Percentiles rank a stretch among this genome's conserved stretches.
Evolutionary conservation across 2,329 filamentous ascomycete species (phyloP).

Genomic region (Botrytis byssoidea): DNA sequence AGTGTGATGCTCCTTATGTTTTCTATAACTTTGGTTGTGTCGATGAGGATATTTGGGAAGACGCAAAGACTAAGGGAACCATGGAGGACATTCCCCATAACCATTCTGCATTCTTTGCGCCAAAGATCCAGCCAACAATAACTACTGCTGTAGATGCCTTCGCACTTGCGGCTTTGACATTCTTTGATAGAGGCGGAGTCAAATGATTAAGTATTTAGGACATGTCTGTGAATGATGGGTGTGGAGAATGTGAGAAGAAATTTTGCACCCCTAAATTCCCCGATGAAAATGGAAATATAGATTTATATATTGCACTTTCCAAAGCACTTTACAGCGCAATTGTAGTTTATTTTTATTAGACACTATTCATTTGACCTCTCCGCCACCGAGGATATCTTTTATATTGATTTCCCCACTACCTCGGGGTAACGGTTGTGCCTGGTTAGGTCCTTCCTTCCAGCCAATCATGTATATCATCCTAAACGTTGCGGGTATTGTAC

Average conservation of each 20-base stretch:
- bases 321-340: neutral
- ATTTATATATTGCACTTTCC: neutral
- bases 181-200: slow-evolving; percentile 32
- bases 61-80: neutral
- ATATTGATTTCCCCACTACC: slow-evolving; percentile 86
- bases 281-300: neutral
- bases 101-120: slow-evolving; percentile 58
- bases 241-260: neutral
- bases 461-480: slow-evolving; percentile 98
- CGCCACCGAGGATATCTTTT: slow-evolving; percentile 68
- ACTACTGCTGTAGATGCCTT: slow-evolving; percentile 51
- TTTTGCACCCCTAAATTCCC: neutral
- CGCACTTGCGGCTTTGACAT: slow-evolving; percentile 50
- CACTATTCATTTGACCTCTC: slow-evolving; percentile 32
- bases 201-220: neutral
- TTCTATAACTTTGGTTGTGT: neutral
- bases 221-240: neutral
- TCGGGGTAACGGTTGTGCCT: slow-evolving; percentile 75
- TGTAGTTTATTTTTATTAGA: neutral
- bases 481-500: slow-evolving; percentile 82
- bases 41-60: neutral
- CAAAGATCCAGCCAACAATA: slow-evolving; percentile 58
- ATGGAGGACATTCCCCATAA: slow-evolving; percentile 47
- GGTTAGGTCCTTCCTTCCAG: slow-evolving; percentile 82
- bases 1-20: neutral